Evolutionary conservation across 441 rosid genomes (phyloP), one percentile per base, ranked within the genome.

Genomic region (Jatropha podagrica): DNA sequence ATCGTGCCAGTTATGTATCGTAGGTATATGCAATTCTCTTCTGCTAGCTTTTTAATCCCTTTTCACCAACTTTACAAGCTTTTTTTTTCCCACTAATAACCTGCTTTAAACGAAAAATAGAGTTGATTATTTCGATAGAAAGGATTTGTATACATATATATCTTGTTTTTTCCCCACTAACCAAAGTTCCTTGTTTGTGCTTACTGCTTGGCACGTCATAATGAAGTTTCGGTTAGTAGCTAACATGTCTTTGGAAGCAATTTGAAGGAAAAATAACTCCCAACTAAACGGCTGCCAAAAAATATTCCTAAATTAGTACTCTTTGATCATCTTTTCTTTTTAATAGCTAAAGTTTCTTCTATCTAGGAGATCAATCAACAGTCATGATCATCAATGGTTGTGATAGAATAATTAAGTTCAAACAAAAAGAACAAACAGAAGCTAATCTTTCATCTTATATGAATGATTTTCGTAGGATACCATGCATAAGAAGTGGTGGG

Each of bases 1-100:
- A 91, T 92, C 32, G 76, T 95, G 84, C 95, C 95, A 0, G 87
- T 92, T 73, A 78, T 80, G 73, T 92, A 84, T 80, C 89, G 98
- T 18, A 89, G 95, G 97, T 92, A 77, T 0, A 48, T 18, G 38
- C 9, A 3, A 8, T 44, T 32, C 32, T 64, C 0, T 15, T 14
- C 40, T 46, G 64, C 2, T 55, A 14, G 2, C 2, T 20, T 48
- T 48, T 61, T 62, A 0, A 2, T 0, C 23, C 10, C 8, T 38
- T 37, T 65, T 23, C 12, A n/a, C 20, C 12, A 55, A 13, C 60
- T 18, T n/a, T 18, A 7, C 2, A n/a, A 56, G 26, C 26, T 26
- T 13, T 1, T 10, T 10, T 2, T 7, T 52, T 48, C 8, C 58
- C 4, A 3, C 9, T 4, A 11, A 10, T 14, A 12, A 1, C 1